Conservation (phyloP, 2,329 filamentous ascomycete genomes). For the Phyllosticta capitalensis region DNA sequence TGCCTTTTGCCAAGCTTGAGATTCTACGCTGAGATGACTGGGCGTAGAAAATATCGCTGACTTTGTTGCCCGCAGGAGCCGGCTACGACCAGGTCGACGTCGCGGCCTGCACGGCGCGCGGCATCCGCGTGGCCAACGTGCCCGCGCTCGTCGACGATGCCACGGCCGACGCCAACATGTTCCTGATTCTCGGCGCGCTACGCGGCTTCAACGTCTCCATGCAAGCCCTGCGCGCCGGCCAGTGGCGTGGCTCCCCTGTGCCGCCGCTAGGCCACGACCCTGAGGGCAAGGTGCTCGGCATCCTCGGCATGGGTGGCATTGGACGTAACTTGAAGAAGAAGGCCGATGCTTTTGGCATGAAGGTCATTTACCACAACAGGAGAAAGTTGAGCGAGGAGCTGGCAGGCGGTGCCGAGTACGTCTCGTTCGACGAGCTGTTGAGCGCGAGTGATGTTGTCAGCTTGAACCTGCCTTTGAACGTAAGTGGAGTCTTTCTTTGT, state of each 20-base stretch:
- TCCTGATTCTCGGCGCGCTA: slow-evolving; percentile 70
- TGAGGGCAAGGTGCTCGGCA: slow-evolving; percentile 67
- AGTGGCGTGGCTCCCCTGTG: slow-evolving; percentile 53
- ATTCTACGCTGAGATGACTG: not conserved
- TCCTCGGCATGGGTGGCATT: slow-evolving; percentile 80
- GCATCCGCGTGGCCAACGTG: slow-evolving; percentile 66
- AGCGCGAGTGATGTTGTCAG: slow-evolving; percentile 65
- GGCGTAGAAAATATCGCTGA: not conserved
- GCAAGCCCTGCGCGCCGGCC: slow-evolving; percentile 52
- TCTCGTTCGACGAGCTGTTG: slow-evolving; percentile 65
- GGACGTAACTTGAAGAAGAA: slow-evolving; percentile 68
- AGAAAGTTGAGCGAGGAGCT: slow-evolving; percentile 47
- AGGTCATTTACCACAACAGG: slow-evolving; percentile 65
- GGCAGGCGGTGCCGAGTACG: slow-evolving; percentile 52
- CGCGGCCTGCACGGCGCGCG: slow-evolving; percentile 56
- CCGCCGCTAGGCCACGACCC: slow-evolving; percentile 64
- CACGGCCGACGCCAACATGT: slow-evolving; percentile 73
- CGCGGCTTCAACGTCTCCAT: slow-evolving; percentile 63
- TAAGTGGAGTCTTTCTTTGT: slow-evolving; percentile 35
- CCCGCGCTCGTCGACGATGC: slow-evolving; percentile 75
- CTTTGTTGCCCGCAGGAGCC: slow-evolving; percentile 45
- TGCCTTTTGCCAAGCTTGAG: not conserved
- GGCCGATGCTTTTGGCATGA: slow-evolving; percentile 67
- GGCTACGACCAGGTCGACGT: slow-evolving; percentile 81
- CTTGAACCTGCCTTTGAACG: slow-evolving; percentile 72